Base-by-base conservation (phyloP, 2,329 filamentous ascomycete genomes). In the Hypoxylon sp. region DNA sequence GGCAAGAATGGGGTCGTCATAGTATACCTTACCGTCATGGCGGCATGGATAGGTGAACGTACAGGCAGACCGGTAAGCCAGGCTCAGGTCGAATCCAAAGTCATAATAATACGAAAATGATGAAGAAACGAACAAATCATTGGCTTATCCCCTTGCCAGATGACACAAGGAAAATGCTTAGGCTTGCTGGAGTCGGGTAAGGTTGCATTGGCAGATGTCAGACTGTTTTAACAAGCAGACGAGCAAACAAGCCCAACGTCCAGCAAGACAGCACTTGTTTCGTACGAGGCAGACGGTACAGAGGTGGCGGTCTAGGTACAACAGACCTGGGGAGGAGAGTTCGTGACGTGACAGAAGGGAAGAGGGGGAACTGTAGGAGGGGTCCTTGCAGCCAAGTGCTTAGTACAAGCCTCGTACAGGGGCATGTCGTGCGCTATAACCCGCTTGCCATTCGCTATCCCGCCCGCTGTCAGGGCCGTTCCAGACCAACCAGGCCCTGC, bases 401-500 rank as follows among this genome's bases (percentile, higher is more conserved):
- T 15, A n/a, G 31, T 35, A 35, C 31, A 35, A 15, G 31, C n/a
- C n/a, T 35, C 33, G 35, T 60, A 55, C 53, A 60, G 31, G 46
- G 27, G 17, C 43, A 58, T 52, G 48, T 58, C 49, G 43, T 58
- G 59, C 50, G 42, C 56, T 43, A 56, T 51, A 13, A 24, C 62
- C 62, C 53, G 62, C 35, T 15, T 54, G 21, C 62, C 55, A 66
- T 65, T 67, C 65, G 59, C 65, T 61, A 52, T 55, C 42, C 27
- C 51, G 24, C 60, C 62, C 55, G 61, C 58, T 54, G 54, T 61
- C 54, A 49, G 57, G 51, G 41, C 15, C 43, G 49, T 31, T 40
- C 41, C 10, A 40, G 21, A 35, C 60, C 42, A 54, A 49, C 41
- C 27, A 58, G 24, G 35, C 6, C 20, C 3, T 40, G 50, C 47